Evolutionary conservation across 768 basidiomycete species (phyloP), one percentile per base, ranked within the genome.

Genomic region (Brasilioporus rufonigricans): DNA sequence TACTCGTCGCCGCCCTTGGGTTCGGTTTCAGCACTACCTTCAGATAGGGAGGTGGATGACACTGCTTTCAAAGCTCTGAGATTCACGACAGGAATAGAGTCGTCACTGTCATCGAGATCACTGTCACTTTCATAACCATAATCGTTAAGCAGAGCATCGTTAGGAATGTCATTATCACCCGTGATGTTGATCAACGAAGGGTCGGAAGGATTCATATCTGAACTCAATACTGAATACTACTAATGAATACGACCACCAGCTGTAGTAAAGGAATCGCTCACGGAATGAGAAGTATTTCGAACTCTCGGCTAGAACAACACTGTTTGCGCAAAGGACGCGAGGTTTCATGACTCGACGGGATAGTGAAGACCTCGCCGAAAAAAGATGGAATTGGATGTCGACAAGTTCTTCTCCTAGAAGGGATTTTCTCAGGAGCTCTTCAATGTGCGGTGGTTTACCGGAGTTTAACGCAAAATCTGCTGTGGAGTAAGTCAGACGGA

Each of bases 81-180:
- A 18, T 48, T 9, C n/a, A 4, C 39, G 16, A 48, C 18, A 45
- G 36, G 39, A 43, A 41, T 21, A 6, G 43, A 36, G 0, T 61
- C 56, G 2, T 56, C 19, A 4, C 62, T 61, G 7, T 72, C 69
- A 19, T 73, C 72, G 24, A 74, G 65, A 39, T 73, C 73, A 14
- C 73, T 73, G 52, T 74, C 72, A 18, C 66, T 70, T 32, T 31
- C 63, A 44, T 71, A 74, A 9, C 61, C 72, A 47, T 72, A 70
- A 9, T 68, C 67, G 7, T 60, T 61, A 3, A 61, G 53, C 11
- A 7, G 29, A 43, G 31, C 31, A 23, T 40, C 14, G 10, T 23
- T 45, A 14, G 58, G 58, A 14, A 66, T 53, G 7, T 56, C 57
- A 11, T 54, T 50, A 18, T 41, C 51, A 12, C 52, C 58, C 24